Evolutionary conservation across 768 basidiomycete genomes (phyloP), one percentile per base, ranked within the genome.

Genomic region (Solioccasus polychromus): DNA sequence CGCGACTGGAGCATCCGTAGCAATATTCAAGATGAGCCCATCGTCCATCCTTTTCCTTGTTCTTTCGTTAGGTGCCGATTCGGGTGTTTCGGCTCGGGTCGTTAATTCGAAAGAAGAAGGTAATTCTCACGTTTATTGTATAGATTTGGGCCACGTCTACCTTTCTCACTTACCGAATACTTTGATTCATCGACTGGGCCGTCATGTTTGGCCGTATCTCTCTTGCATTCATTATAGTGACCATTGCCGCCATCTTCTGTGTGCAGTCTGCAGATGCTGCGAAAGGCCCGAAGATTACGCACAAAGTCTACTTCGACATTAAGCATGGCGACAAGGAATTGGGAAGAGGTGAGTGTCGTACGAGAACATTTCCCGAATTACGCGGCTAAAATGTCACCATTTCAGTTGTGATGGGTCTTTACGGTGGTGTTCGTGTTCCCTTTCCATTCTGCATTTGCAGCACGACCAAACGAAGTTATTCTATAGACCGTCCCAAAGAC

Each of bases 251-350:
- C 0, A 70, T 88, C 58, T 82, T 90, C 70, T 85, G 80, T 57
- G 78, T 76, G 4, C 79, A 82, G 62, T 76, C 80, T 25, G 89
- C 71, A 8, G 85, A 92, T 53, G 92, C 92, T 11, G 78, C 80
- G 25, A 94, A 91, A 59, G 85, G 87, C 14, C 95, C 95, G 12
- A 83, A 77, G 70, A 84, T 98, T 58, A 96, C 95, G 36, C 73
- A 88, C 78, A 92, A 87, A 70, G 85, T 96, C 55, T 96, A 83
- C 75, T 96, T 97, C 62, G 93, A 96, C 67, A 84, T 97, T 47
- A 83, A 86, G 58, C 94, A 96, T 69, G 95, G 95, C 23, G 92
- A 87, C 67, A 74, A 87, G 67, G 75, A 83, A 39, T 41, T 97
- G 35, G 95, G 95, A 43, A 79, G 94, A 51, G 73, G 92, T 91